Conservation (phyloP, 2,329 filamentous ascomycete genomes). For the Talaromyces sp. region DNA sequence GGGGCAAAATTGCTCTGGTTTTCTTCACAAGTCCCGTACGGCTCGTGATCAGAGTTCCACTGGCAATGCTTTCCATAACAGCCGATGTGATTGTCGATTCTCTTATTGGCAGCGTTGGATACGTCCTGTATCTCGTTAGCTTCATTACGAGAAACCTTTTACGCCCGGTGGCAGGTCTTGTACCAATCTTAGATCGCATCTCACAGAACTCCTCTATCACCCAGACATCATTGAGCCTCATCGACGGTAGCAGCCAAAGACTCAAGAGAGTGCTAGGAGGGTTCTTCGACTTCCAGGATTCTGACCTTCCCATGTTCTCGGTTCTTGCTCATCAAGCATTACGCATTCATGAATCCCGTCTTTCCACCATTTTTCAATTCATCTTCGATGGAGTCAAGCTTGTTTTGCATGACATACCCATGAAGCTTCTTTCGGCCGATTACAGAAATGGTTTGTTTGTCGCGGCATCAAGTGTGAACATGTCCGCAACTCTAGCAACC, state of each 20-base stretch:
- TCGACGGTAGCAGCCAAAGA: conserved; percentile 41
- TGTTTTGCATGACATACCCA: conserved; percentile 38
- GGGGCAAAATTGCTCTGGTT: conserved; percentile 79
- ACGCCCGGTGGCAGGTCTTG: conserved; percentile 32
- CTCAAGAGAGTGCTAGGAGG: conserved; percentile 36
- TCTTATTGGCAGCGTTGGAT: conserved; percentile 61
- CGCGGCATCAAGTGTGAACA: conserved; percentile 21
- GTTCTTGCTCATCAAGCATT: conserved; percentile 70
- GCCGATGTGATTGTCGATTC: conserved; percentile 79
- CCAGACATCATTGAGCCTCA: conserved; percentile 40
- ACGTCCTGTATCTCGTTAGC: conserved; percentile 41
- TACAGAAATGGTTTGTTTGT: conserved; percentile 24
- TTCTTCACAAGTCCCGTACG: conserved; percentile 72
- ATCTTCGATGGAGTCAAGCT: conserved; percentile 43
- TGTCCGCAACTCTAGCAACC: conserved; percentile 21
- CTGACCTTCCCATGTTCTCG: conserved; percentile 72
- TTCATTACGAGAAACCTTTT: conserved; percentile 33
- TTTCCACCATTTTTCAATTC: conserved; percentile 42
- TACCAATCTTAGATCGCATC: conserved; percentile 37
- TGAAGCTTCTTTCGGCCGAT: conserved; percentile 31
- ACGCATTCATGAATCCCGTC: conserved; percentile 55
- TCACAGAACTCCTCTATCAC: conserved; percentile 36
- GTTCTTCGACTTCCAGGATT: conserved; percentile 44
- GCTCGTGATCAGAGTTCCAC: conserved; percentile 63
- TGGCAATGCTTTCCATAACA: conserved; percentile 66